Evolutionary conservation across 805 yeast species (phyloP), one percentile per base, ranked within the genome.

Genomic region (Clavispora asparagi): DNA sequence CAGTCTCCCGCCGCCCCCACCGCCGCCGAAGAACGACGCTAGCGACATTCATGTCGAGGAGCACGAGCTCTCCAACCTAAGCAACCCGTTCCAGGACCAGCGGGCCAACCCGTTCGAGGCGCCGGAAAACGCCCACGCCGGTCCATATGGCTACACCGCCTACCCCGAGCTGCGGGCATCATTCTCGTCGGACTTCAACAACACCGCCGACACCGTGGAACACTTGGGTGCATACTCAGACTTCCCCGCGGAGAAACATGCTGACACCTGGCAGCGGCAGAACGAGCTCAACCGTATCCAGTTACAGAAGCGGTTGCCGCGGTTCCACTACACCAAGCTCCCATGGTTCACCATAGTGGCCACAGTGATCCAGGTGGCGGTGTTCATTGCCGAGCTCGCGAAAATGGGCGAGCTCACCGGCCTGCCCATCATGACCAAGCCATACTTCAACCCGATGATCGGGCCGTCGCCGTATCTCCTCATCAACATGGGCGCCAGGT

Each of bases 361-460:
- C 14, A 70, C 82, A 0, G 36, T 65, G 9, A 69, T 76, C 16
- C 82, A 84, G 55, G 54, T 79, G 5, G 62, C 63, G 7, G 83
- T 85, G 8, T 85, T 85, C 56, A 71, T 83, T 7, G 83, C 74
- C 11, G 90, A 85, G 59, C 62, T 85, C 31, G 75, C 70, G 10
- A 68, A 65, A 46, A 80, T 81, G 86, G 75, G 80, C 6, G 55
- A 60, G 6, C 66, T 78, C 39, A 84, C 90, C 0, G 87, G 87
- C 2, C 71, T 77, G 13, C 79, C 84, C 4, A 74, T 85, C 49
- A 87, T 81, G 58, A 81, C 87, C 0, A 62, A 81, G 53, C 91
- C 91, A 6, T 77, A 79, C 49, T 82, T 85, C 68, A 85, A 85
- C 59, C 91, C 90, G 6, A 84, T 85, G 90, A 60, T 85, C 26